Evolutionary conservation across 78 protist genomes (phyloP), one percentile per base, ranked within the genome.

Genomic region (Dictyostelium purpureum): DNA sequence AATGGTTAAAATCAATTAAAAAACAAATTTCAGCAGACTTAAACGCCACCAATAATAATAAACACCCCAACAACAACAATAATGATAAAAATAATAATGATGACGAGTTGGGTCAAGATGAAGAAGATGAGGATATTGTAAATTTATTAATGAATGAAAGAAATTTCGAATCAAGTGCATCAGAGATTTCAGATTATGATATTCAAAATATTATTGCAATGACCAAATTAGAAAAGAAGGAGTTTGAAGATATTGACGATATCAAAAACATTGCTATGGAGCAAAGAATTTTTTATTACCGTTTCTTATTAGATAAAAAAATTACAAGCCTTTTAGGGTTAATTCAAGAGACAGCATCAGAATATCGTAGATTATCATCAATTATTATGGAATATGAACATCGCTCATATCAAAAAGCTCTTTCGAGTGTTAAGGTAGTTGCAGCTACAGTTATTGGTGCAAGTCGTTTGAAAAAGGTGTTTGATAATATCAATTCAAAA

Each of bases 381-480:
- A 26, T n/a, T 4, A 65, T 88, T 2, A 4, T 70, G 9, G 77
- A 88, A 10, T 43, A 79, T 78, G 94, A 88, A 33, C 63, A 77
- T 33, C 40, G 26, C 16, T 24, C 80, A 0, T 79, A 88, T 28
- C 14, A 7, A 16, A 43, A n/a, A 28, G 88, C 88, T 16, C 24
- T 88, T 2, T 2, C 6, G 0, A 11, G n/a, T n/a, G 63, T 56
- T 16, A 38, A 71, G n/a, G 75, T 93, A 1, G 81, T 93, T 0
- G 96, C 90, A 0, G 79, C 88, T 0, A 93, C 96, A 0, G 77
- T 89, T 37, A 70, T 67, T 12, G 92, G 93, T 54, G 77, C 79
- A 7, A 57, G 77, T 1, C 11, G 81, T 35, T 33, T 87, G 26
- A 83, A 74, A 28, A 54, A 24, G 31, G 65, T 82, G 1, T 51